Base-by-base conservation (phyloP, 2,329 filamentous ascomycete species). In the Colletotrichum sansevieriae region DNA sequence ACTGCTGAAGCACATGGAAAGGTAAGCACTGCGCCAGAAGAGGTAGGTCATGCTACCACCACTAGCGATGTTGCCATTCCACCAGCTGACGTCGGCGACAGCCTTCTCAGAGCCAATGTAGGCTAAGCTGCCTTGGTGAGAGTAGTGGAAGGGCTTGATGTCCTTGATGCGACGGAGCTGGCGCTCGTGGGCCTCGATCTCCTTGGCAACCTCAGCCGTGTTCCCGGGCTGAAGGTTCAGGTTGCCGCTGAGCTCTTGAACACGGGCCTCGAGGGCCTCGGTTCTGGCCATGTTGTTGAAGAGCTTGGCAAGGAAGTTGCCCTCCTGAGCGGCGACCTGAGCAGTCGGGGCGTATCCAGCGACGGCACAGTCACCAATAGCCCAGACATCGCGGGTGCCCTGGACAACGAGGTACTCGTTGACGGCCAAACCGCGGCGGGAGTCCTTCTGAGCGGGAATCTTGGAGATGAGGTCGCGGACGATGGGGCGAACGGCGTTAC, bases 1-100 rank as follows among this genome's bases (percentile, higher is more conserved):
- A 96, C 94, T 95, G 90, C 95, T 98, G 82, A 99, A 99, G 89
- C 95, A 98, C 96, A 99, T 99, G 87, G 94, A 98, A 80, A 99
- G 85, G 82, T 99, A 99, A 63, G 95, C 96, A 78, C 93, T 97
- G 80, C 95, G 89, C 96, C 96, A 99, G 90, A 99, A 99, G 74
- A 98, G 88, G 84, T 97, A 99, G 65, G 96, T 99, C 82, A 98
- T 85, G 76, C 92, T 93, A 78, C 96, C 96, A 78, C 95, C 96
- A 52, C 91, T 93, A 71, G 96, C 95, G 75, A 99, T 88, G 85
- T 98, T 99, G 73, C 96, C 96, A 76, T 96, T 97, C 84, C 97
- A 90, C 95, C 96, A 99, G 79, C 90, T 93, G 76, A 99, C 94
- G 83, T 99, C 96, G 71, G 96, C 96, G 68, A 99, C 96, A 57